phyloP scores from a whole-genome alignment of 805 yeast species.

The Schizosaccharomyces cryophilus region DNA sequence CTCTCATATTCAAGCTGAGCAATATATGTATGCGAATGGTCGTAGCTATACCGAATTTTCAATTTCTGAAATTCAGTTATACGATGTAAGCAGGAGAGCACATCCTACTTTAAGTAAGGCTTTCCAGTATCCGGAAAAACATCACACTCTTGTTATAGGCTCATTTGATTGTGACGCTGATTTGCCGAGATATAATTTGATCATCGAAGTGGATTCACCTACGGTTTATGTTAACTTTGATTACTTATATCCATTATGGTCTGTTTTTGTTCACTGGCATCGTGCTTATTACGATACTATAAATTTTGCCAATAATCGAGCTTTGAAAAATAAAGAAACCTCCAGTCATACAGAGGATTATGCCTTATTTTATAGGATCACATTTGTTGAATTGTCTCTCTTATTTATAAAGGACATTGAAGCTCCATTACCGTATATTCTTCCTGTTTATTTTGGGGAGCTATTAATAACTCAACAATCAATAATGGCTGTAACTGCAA shows the following conservation, averaged over 20 bases:
- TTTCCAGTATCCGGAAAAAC: neutral
- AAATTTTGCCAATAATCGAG: too few relatives aligned
- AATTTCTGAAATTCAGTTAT: neutral
- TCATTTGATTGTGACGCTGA: neutral
- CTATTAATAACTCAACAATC: slow-evolving; percentile 43
- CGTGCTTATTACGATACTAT: neutral
- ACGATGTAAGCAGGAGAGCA: neutral
- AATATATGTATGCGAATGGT: neutral
- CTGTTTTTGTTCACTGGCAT: neutral
- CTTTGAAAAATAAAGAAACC: neutral
- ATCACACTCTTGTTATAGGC: neutral
- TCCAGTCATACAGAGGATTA: neutral
- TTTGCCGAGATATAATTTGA: neutral
- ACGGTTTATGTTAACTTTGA: neutral
- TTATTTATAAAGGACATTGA: slow-evolving; percentile 63
- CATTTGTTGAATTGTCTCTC: slow-evolving; percentile 52
- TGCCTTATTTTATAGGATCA: slow-evolving; percentile 20
- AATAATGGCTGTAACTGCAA: slow-evolving; percentile 38
- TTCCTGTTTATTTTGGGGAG: slow-evolving; percentile 73
- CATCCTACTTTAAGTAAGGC: neutral
- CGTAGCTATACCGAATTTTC: neutral
- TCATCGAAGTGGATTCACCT: neutral
- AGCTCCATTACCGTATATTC: slow-evolving; percentile 47
- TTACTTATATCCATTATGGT: neutral
- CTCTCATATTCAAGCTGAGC: neutral